Conservation (phyloP, 1,139 yeast genomes). For the Candida labiduridarum region DNA sequence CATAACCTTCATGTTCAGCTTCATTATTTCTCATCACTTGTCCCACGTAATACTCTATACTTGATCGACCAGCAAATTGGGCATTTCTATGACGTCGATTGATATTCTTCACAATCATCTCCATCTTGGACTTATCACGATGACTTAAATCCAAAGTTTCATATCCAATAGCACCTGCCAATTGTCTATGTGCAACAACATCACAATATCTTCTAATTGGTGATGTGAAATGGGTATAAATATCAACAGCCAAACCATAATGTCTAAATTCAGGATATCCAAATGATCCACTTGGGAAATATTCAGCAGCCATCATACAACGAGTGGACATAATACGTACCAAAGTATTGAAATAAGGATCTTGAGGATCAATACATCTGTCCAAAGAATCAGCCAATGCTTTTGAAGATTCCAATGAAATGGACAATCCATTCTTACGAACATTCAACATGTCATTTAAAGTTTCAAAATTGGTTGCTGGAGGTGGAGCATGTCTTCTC, state of each 20-base stretch:
- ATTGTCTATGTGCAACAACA: slow-evolving; percentile 93
- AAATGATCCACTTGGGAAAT: slow-evolving; percentile 90
- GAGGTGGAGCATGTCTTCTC: slow-evolving; percentile 96
- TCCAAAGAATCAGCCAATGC: slow-evolving; percentile 94
- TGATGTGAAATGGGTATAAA: slow-evolving; percentile 97
- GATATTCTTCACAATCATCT: slow-evolving; percentile 82
- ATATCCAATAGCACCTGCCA: slow-evolving; percentile 96
- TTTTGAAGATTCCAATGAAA: slow-evolving; percentile 83
- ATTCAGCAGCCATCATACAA: slow-evolving; percentile 99
- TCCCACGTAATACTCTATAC: slow-evolving; percentile 96
- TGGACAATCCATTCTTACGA: slow-evolving; percentile 71
- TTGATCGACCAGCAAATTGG: slow-evolving; percentile 97
- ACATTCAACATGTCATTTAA: slow-evolving; percentile 86
- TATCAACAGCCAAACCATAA: slow-evolving; percentile 96
- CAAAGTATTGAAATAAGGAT: slow-evolving; percentile 90
- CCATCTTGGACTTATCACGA: slow-evolving; percentile 90
- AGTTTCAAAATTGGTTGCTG: slow-evolving; percentile 86
- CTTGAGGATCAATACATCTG: slow-evolving; percentile 76
- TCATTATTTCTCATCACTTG: slow-evolving; percentile 89
- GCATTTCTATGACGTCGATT: slow-evolving; percentile 96
- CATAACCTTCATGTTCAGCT: slow-evolving; percentile 81
- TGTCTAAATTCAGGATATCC: slow-evolving; percentile 95
- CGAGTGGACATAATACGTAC: slow-evolving; percentile 97
- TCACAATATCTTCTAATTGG: slow-evolving; percentile 99
- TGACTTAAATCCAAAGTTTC: slow-evolving; percentile 82